A percentile compares a stretch with the other conserved stretches of the same genome.
phyloP scores from a whole-genome alignment of 140 eudicot genomes.

The Stevia rebaudiana region DNA sequence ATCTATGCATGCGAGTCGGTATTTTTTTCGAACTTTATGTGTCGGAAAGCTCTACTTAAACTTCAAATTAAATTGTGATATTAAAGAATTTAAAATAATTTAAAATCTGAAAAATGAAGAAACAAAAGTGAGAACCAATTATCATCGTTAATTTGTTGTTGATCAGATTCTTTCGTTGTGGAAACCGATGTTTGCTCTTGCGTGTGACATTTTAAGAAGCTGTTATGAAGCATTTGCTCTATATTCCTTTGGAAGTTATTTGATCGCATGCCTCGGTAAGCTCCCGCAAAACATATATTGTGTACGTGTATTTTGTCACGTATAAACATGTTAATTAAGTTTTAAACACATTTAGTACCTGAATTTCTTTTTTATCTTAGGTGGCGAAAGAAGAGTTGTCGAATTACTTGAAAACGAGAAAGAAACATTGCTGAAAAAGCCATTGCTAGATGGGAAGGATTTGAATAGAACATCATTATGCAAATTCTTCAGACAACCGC shows the following conservation, averaged over 20 bases:
- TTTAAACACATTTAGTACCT: background rate
- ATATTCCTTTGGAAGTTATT: conserved; percentile 90
- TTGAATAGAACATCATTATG: conserved; percentile 29
- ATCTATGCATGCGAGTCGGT: conserved; percentile 81
- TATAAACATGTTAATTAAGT: background rate
- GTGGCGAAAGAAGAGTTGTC: conserved; percentile 68
- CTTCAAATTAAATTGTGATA: background rate
- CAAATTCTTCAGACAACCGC: conserved; percentile 60
- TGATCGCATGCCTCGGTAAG: conserved; percentile 93
- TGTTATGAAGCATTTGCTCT: conserved; percentile 94
- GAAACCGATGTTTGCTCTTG: conserved; percentile 60
- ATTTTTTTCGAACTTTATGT: conserved; percentile 31
- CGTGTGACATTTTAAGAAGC: conserved; percentile 77
- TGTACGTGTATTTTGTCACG: background rate
- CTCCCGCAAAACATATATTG: background rate
- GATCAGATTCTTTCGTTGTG: conserved; percentile 70
- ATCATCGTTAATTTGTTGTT: conserved; percentile 14
- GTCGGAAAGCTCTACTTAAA: background rate
- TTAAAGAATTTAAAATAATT: background rate
- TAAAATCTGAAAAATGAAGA: background rate
- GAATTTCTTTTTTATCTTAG: conserved; percentile 31
- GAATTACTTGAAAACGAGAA: conserved; percentile 71
- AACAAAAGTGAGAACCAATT: background rate
- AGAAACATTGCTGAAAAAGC: conserved; percentile 40
- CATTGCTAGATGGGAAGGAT: conserved; percentile 53